Percentiles rank a stretch among this genome's conserved stretches.
Conservation (phyloP, 2,329 filamentous ascomycete species). For the Sporothrix brunneoviolacea region DNA sequence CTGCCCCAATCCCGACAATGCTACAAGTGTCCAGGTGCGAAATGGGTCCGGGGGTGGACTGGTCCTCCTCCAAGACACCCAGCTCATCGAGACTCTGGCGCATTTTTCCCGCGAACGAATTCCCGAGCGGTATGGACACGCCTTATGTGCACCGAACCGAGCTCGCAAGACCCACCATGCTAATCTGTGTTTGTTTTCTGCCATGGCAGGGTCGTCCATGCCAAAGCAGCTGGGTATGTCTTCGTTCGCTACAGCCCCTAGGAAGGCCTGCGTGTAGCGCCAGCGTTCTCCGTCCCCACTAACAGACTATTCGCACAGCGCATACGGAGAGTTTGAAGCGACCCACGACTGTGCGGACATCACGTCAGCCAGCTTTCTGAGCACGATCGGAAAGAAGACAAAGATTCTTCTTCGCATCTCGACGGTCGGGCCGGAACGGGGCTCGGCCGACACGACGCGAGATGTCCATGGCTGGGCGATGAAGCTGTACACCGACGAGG, state of each 20-base stretch:
- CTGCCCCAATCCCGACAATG: neutral
- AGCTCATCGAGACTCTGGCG: constrained; percentile 48
- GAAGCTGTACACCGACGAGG: constrained; percentile 59
- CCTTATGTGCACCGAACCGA: neutral
- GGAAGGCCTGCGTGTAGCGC: too few relatives aligned
- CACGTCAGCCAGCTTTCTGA: constrained; percentile 48
- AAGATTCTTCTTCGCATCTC: constrained; percentile 51
- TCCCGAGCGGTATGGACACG: constrained; percentile 36
- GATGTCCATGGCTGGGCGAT: constrained; percentile 60
- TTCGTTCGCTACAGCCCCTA: neutral
- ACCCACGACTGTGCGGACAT: constrained; percentile 51
- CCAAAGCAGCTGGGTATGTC: constrained; percentile 3
- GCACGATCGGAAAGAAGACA: constrained; percentile 46
- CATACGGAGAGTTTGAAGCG: constrained; percentile 50
- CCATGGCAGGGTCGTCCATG: constrained; percentile 3
- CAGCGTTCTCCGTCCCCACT: too few relatives aligned
- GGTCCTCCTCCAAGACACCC: constrained; percentile 43
- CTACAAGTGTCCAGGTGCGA: neutral
- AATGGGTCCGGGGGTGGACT: neutral
- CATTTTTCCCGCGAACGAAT: constrained; percentile 55
- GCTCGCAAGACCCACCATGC: too few relatives aligned
- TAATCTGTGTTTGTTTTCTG: neutral
- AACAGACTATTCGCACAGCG: neutral
- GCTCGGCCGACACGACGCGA: constrained; percentile 47
- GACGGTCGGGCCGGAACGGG: constrained; percentile 26